Evolutionary conservation across 192 early-diverging fungal species (phyloP).

Genomic region (Umbelopsis vinacea): DNA sequence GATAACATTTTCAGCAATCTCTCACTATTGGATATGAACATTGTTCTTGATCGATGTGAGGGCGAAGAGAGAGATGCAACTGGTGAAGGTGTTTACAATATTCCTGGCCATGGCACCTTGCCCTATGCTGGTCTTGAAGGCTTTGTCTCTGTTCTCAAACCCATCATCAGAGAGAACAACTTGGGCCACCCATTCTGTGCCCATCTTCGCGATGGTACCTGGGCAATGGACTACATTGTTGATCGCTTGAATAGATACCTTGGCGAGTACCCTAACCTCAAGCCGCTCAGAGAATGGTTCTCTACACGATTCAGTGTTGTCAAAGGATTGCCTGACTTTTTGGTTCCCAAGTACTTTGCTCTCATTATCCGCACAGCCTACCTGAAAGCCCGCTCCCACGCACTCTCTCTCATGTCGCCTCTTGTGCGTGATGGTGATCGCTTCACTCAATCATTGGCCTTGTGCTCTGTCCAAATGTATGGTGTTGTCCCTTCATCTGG

Average conservation of each 20-base stretch:
- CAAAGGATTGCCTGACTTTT: slow-evolving; percentile 76
- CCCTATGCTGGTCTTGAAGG: slow-evolving; percentile 95
- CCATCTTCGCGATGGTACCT: slow-evolving; percentile 87
- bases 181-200: slow-evolving; percentile 91
- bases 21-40: slow-evolving; percentile 77
- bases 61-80: slow-evolving; percentile 84
- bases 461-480: slow-evolving; percentile 87
- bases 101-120: slow-evolving; percentile 83
- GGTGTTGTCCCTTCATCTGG: slow-evolving; percentile 84
- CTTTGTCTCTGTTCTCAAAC: slow-evolving; percentile 79
- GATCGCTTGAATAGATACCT: slow-evolving; percentile 69
- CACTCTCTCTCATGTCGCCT: slow-evolving; percentile 64
- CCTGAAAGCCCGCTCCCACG: slow-evolving; percentile 65
- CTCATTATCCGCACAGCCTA: slow-evolving; percentile 80
- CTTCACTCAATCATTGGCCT: slow-evolving; percentile 72
- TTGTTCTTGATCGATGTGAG: slow-evolving; percentile 84
- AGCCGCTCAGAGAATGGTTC: slow-evolving; percentile 75
- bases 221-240: slow-evolving; percentile 90
- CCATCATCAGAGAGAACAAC: slow-evolving; percentile 85
- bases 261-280: slow-evolving; percentile 15
- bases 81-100: slow-evolving; percentile 83
- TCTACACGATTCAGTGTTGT: slow-evolving; percentile 70
- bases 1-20: slow-evolving; percentile 69
- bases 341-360: slow-evolving; percentile 95
- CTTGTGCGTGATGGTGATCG: slow-evolving; percentile 57